Conservation (phyloP, 2,329 filamentous ascomycete genomes). For the Xylariaceae sp. region DNA sequence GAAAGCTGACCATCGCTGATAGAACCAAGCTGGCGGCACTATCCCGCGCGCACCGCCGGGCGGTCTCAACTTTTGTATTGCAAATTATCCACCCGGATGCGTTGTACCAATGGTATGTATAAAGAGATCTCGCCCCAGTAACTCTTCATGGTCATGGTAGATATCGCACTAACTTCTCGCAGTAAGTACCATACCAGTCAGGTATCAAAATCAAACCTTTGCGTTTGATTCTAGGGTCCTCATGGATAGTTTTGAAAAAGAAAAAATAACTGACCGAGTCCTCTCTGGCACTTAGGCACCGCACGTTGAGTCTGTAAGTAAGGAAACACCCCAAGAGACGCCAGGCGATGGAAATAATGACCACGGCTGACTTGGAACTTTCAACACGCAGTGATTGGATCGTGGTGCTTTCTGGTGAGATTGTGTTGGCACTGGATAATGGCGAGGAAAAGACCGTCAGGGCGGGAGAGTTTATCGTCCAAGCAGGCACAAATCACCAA, state of each 20-base stretch:
- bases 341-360: too few relatives aligned
- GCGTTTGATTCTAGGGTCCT: too few relatives aligned
- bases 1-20: too few relatives aligned
- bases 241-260: too few relatives aligned
- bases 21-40: background rate
- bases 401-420: slow-evolving; percentile 36
- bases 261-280: too few relatives aligned
- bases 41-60: background rate
- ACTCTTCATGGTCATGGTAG: too few relatives aligned
- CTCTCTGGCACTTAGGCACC: slow-evolving; percentile 23
- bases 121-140: too few relatives aligned
- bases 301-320: slow-evolving; percentile 26
- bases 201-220: too few relatives aligned
- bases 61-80: slow-evolving; percentile 34
- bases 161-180: too few relatives aligned
- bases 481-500: slow-evolving; percentile 41
- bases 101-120: slow-evolving; percentile 30
- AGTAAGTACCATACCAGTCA: too few relatives aligned
- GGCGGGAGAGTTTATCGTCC: slow-evolving; percentile 38
- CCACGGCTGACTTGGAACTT: background rate
- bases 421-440: slow-evolving; percentile 38
- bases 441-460: slow-evolving; percentile 37
- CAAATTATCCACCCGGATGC: slow-evolving; percentile 28
- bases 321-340: too few relatives aligned
- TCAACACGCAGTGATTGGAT: slow-evolving; percentile 35